phyloP scores from a whole-genome alignment of 352 stramenopile genomes.

The Phytophthora pistaciae region DNA sequence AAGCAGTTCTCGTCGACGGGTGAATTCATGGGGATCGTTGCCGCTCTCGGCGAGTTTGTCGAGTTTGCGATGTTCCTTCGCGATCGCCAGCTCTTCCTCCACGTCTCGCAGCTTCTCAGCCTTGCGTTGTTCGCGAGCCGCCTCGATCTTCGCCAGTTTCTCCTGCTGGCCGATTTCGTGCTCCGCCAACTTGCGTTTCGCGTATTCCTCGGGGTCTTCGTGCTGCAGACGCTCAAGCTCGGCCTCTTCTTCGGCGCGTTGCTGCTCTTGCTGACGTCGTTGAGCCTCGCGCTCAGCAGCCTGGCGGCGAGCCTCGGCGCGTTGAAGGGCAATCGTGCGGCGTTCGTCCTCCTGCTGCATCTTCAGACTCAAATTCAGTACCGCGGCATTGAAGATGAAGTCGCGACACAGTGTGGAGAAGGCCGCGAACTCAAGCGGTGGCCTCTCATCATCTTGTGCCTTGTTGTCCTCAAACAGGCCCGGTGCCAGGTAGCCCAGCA shows the following conservation, averaged over 20 bases:
- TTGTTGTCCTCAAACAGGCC: slow-evolving; percentile 32
- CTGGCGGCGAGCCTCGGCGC: slow-evolving; percentile 21
- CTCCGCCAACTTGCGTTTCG: slow-evolving; percentile 45
- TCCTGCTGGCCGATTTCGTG: slow-evolving; percentile 43
- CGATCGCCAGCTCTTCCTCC: slow-evolving; percentile 69
- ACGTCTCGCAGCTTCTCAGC: slow-evolving; percentile 58
- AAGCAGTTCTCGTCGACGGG: slow-evolving; percentile 51
- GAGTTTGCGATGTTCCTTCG: slow-evolving; percentile 71
- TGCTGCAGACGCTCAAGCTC: slow-evolving; percentile 45
- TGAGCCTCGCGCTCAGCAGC: slow-evolving; percentile 30
- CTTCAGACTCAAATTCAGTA: slow-evolving; percentile 56
- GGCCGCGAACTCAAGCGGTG: slow-evolving; percentile 63
- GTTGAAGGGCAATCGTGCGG: slow-evolving; percentile 14
- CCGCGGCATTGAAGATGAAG: slow-evolving; percentile 62
- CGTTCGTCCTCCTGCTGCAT: slow-evolving; percentile 59
- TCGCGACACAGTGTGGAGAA: slow-evolving; percentile 70
- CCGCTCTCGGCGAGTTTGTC: slow-evolving; percentile 54
- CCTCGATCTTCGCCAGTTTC: slow-evolving; percentile 42
- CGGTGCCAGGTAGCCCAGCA: slow-evolving; percentile 54
- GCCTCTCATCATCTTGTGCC: slow-evolving; percentile 19
- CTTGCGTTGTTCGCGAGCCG: slow-evolving; percentile 58
- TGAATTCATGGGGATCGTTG: slow-evolving; percentile 53
- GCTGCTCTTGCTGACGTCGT: slow-evolving; percentile 25
- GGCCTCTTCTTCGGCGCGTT: slow-evolving; percentile 33
- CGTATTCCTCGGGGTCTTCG: slow-evolving; percentile 52